These are phyloP conservation scores for Cystofilobasidium bisporidii DNA, from an alignment of 768 basidiomycete species.

Conservation along the genomic window DNA sequence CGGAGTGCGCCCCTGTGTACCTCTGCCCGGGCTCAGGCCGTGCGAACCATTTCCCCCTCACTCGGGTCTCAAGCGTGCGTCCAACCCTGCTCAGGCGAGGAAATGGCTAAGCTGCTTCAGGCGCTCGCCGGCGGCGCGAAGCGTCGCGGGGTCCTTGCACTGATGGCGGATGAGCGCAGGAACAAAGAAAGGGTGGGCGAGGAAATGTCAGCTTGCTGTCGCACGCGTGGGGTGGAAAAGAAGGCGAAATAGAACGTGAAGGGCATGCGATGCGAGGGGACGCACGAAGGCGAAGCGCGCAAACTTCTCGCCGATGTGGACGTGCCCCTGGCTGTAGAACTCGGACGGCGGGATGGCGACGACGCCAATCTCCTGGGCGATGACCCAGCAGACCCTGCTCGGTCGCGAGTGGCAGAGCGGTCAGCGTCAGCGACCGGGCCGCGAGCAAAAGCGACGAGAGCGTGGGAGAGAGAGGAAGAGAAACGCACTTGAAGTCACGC, in stretches of 20 bases:
- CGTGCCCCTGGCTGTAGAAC: constrained; percentile 89
- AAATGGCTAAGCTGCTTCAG: constrained; percentile 64
- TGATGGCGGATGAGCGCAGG: constrained; percentile 41
- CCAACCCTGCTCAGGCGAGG: constrained; percentile 27
- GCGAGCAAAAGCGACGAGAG: not conserved
- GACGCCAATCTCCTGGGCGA: constrained; percentile 78
- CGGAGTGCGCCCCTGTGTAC: no score
- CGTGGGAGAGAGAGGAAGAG: not conserved
- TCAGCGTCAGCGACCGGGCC: not conserved
- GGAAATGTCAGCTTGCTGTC: not conserved
- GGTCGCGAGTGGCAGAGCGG: constrained; percentile 6
- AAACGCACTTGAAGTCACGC: constrained; percentile 66
- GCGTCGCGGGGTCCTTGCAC: constrained; percentile 86
- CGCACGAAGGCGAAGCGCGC: constrained; percentile 61
- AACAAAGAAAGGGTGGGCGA: not conserved
- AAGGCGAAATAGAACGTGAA: no score
- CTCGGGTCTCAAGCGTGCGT: no score
- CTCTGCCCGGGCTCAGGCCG: no score
- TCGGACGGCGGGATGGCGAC: constrained; percentile 66
- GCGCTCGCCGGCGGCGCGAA: constrained; percentile 71
- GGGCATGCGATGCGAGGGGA: constrained; percentile 4
- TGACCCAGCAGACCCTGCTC: constrained; percentile 89
- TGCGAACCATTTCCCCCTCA: no score
- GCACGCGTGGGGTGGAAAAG: not conserved
- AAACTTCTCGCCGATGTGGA: constrained; percentile 72